Percentiles rank a stretch among this genome's conserved stretches.
Evolutionary conservation across 345 rosid species (phyloP).

Genomic region (Rhizophora mangle): DNA sequence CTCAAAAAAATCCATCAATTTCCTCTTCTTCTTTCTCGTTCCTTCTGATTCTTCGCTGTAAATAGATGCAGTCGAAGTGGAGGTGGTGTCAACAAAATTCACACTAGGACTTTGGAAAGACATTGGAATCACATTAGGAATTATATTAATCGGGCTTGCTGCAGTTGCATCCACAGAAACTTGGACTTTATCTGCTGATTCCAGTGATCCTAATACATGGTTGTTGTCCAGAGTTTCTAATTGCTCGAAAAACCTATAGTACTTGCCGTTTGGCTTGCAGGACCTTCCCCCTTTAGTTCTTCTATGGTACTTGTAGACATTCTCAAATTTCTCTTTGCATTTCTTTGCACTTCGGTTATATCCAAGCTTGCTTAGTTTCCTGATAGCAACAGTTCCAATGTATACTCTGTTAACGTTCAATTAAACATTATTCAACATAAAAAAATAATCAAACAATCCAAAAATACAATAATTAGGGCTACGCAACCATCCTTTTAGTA

Average conservation of each 20-base stretch:
- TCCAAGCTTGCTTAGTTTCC: constrained; percentile 31
- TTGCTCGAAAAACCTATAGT: constrained; percentile 29
- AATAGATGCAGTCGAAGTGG: constrained; percentile 21
- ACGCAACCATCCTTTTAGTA: not conserved
- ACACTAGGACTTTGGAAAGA: constrained; percentile 11
- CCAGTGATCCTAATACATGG: not conserved
- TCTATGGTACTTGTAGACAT: constrained; percentile 32
- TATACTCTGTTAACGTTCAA: not conserved
- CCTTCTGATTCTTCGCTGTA: constrained; percentile 28
- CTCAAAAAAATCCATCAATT: constrained; percentile 18
- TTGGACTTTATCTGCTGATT: constrained; percentile 14
- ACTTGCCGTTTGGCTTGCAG: constrained; percentile 23
- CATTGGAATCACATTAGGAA: constrained; percentile 9
- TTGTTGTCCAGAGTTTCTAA: constrained; percentile 26
- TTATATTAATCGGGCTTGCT: constrained; percentile 12
- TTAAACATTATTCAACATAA: constrained; percentile 15
- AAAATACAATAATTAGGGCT: not conserved
- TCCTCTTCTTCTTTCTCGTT: constrained; percentile 23
- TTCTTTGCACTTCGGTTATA: constrained; percentile 33
- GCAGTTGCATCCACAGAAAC: not conserved
- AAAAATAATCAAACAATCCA: not conserved
- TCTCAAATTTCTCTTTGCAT: constrained; percentile 37
- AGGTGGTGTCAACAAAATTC: constrained; percentile 18
- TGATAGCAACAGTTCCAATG: constrained; percentile 16
- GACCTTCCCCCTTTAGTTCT: constrained; percentile 33